Base-by-base conservation (phyloP, 2,329 filamentous ascomycete species). In the Aspergillus alliaceus region DNA sequence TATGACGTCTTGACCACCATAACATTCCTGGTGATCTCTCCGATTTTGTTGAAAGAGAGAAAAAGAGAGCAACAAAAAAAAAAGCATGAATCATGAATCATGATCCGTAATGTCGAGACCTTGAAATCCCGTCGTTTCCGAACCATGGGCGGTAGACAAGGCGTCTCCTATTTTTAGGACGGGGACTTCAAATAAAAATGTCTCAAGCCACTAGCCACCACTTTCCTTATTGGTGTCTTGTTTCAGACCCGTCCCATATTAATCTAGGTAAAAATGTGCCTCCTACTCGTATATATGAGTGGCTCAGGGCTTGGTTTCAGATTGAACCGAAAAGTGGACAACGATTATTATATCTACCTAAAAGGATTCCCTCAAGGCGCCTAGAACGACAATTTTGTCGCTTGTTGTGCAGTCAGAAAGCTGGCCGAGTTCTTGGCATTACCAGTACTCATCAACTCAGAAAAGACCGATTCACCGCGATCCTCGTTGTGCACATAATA, bases 401-500 rank as follows among this genome's bases (percentile, higher is more conserved):
- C 22, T 25, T 27, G 7, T n/a, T 42, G 22, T 15, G 12, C 12
- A 3, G 39, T 24, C 22, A 25, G 5, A 3, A 7, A 9, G 39
- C 15, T 24, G 39, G 22, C 14, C 12, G 14, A 14, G 74, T 32
- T 31, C 24, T 53, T 53, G 11, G 18, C 51, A 34, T 53, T 53
- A 20, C 22, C 8, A 25, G 39, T 35, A 34, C 40, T 42, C n/a
- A 53, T 22, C n/a, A 44, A 40, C 11, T 29, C 11, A 8, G 35
- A 24, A 32, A 53, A 53, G 7, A 46, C 24, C 4, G 39, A 53
- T 18, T 31, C 18, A 6, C 51, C 51, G 22, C 53, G 40, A 32
- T 60, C 58, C n/a, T 42, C 82, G 14, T 54, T 40, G 18, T 54
- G 27, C 20, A 57, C n/a, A 46, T 64, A 63, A 32, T 50, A 51